phyloP scores from a whole-genome alignment of 2,329 filamentous ascomycete genomes.

The Scedosporium aurantiacum region DNA sequence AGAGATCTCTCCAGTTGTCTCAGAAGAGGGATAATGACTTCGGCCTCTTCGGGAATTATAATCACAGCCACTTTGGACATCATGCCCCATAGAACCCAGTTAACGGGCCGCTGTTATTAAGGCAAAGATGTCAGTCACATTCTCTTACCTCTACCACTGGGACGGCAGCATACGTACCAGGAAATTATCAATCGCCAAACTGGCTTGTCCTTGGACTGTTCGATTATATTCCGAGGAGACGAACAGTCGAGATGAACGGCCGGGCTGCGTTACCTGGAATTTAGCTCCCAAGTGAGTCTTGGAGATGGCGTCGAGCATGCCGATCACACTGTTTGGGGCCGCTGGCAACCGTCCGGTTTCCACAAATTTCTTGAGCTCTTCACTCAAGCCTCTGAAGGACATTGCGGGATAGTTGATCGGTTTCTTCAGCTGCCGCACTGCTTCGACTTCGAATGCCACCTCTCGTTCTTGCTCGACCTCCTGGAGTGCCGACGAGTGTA shows the following conservation, averaged over 20 bases:
- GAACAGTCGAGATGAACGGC: too few relatives aligned
- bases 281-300: conserved; percentile 1
- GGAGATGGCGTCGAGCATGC: too few relatives aligned
- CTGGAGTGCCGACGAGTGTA: conserved; percentile 40
- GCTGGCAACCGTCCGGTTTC: conserved; percentile 29
- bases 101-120: conserved; percentile 32
- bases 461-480: conserved; percentile 52
- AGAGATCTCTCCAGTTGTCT: conserved; percentile 7
- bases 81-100: conserved; percentile 50
- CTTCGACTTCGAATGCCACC: conserved; percentile 46
- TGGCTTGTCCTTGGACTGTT: too few relatives aligned
- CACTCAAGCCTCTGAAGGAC: conserved; percentile 33
- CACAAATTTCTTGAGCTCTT: conserved; percentile 33
- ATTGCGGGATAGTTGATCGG: conserved; percentile 27
- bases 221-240: too few relatives aligned
- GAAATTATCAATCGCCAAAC: not conserved
- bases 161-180: not conserved
- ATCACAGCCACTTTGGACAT: conserved; percentile 38
- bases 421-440: conserved; percentile 42
- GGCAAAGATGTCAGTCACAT: conserved; percentile 10
- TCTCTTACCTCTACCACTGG: conserved; percentile 12
- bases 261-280: not conserved
- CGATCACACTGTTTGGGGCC: conserved; percentile 16
- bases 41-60: conserved; percentile 52
- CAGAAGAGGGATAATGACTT: conserved; percentile 38